These are phyloP conservation scores for Oryza australiensis DNA, from an alignment of 176 grass and related monocot species.

Conservation along the genomic window DNA sequence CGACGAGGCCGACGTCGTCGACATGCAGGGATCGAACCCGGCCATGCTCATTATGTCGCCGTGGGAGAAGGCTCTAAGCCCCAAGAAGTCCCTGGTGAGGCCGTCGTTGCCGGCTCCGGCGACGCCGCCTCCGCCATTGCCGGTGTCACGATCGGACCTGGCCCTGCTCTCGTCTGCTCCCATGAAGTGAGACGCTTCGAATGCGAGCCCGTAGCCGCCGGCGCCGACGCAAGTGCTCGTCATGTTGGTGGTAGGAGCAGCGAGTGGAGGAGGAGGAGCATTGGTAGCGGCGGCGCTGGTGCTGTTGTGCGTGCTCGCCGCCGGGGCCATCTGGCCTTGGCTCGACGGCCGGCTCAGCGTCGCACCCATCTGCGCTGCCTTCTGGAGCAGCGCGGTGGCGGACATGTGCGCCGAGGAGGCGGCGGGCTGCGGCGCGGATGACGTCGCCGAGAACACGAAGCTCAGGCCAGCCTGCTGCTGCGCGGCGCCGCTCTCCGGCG, in stretches of 20 bases:
- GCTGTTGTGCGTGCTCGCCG: slow-evolving; percentile 44
- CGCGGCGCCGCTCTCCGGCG: slow-evolving; percentile 39
- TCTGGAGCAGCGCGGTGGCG: slow-evolving; percentile 95
- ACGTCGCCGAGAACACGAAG: slow-evolving; percentile 39
- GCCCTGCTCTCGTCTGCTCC: slow-evolving; percentile 14
- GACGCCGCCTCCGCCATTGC: slow-evolving; percentile 21
- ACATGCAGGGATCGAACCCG: slow-evolving; percentile 69
- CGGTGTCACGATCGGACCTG: slow-evolving; percentile 18
- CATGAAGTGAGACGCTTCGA: slow-evolving; percentile 26
- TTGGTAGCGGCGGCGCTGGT: slow-evolving; percentile 19
- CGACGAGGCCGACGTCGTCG: slow-evolving; percentile 33
- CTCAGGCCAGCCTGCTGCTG: slow-evolving; percentile 25
- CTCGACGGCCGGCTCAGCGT: slow-evolving; percentile 64
- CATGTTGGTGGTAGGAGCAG: slow-evolving; percentile 29
- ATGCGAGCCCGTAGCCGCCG: slow-evolving; percentile 31
- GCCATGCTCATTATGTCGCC: slow-evolving; percentile 79
- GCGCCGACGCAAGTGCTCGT: slow-evolving; percentile 18
- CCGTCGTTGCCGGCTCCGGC: slow-evolving; percentile 49
- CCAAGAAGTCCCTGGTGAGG: slow-evolving; percentile 89
- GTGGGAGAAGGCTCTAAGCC: slow-evolving; percentile 72
- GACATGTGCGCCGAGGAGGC: slow-evolving; percentile 76
- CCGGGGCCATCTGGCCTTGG: slow-evolving; percentile 65
- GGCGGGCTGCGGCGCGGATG: slow-evolving; percentile 6
- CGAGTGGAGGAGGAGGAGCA: not conserved
- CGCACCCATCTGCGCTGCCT: slow-evolving; percentile 95